Percentiles rank a stretch among this genome's conserved stretches.
Conservation (phyloP, 305 asterid genomes). For the Lippia alba region DNA sequence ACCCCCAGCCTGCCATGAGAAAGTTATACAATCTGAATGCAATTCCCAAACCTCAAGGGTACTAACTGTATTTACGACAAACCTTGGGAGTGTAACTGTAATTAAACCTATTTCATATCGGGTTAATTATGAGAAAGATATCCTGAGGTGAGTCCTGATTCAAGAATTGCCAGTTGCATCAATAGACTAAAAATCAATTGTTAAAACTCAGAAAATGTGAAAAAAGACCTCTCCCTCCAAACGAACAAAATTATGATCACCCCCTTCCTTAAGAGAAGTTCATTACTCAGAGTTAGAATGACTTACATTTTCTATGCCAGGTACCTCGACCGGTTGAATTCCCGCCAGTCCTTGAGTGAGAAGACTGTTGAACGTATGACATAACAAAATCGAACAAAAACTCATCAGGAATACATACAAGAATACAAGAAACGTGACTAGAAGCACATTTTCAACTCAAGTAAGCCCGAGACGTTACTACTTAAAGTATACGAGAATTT, state of each 20-base stretch:
- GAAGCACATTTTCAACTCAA: neutral
- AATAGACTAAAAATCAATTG: too few relatives aligned
- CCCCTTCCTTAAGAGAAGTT: neutral
- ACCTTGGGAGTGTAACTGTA: too few relatives aligned
- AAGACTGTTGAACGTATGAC: conserved; percentile 63
- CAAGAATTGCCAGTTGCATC: too few relatives aligned
- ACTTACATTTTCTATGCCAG: conserved; percentile 89
- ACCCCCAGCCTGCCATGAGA: too few relatives aligned
- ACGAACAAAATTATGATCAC: neutral
- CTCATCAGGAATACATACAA: conserved; percentile 6
- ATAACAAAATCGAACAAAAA: conserved; percentile 17
- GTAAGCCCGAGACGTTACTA: neutral
- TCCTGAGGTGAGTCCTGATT: too few relatives aligned
- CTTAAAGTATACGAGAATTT: conserved; percentile 3
- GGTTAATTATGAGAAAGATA: too few relatives aligned
- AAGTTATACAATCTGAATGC: too few relatives aligned
- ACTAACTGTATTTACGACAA: too few relatives aligned
- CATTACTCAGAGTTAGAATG: neutral
- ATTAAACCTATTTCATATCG: too few relatives aligned
- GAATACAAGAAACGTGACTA: conserved; percentile 2
- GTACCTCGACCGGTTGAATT: conserved; percentile 84
- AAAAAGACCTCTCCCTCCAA: too few relatives aligned
- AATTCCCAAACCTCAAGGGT: too few relatives aligned
- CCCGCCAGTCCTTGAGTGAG: conserved; percentile 98
- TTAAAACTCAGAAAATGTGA: too few relatives aligned